Base-by-base conservation (phyloP, 1,139 yeast genomes). In the Scheffersomyces quercinus region DNA sequence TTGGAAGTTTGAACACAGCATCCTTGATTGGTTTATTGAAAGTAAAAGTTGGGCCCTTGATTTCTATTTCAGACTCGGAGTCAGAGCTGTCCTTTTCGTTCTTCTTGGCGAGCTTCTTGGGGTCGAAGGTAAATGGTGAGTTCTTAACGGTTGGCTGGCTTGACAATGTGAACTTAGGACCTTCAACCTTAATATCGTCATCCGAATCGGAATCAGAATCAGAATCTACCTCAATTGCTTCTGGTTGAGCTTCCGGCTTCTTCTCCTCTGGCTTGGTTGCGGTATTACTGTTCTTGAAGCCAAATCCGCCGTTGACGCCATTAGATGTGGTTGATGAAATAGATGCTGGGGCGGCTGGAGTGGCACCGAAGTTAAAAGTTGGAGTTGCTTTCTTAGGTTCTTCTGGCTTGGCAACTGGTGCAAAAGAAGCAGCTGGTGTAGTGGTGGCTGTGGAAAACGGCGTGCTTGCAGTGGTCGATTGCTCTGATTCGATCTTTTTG, bases 11-110 rank as follows among this genome's bases (percentile, higher is more conserved):
- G 59, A 81, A 81, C 1, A 77, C 77, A 47, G 67, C 70, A 40
- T 73, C 81, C 44, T 73, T 68, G 13, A 77, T 71, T 6, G 69
- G 62, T 44, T 79, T 78, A 43, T 68, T 62, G 50, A 83, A 76
- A 4, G 75, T 73, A 56, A 85, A 85, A 11, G 77, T 65, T 15
- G 91, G 91, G 3, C 90, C 91, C 51, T 82, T 77, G 20, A 82
- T 77, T 52, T 77, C 81, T 13, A 81, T 61, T 41, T 81, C 85
- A 40, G 79, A 75, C 28, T 80, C 82, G 8, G 80, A 73, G 35
- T 78, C 80, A 12, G 76, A 67, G 38, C 73, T 81, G 2, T 72
- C 62, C 43, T 67, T 70, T 16, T 61, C 61, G 35, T 58, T 65
- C 40, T 65, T 70, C 40, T 67, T 67, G 34, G 65, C 59, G 28